Conservation (phyloP, 2,329 filamentous ascomycete genomes). For the Knufia fluminis region DNA sequence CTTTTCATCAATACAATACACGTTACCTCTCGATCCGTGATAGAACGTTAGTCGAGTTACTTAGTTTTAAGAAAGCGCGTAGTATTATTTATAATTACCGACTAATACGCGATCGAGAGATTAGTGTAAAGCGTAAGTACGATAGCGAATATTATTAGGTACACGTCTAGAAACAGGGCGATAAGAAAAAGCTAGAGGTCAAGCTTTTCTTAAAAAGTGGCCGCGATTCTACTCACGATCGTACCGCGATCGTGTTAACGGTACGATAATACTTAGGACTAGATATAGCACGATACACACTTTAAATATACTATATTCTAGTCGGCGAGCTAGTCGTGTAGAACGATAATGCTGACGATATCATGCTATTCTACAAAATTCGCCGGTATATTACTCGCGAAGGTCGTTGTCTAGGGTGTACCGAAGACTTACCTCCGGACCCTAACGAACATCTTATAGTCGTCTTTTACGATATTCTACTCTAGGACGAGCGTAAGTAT, state of each 20-base stretch:
- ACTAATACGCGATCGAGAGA: conserved; percentile 42
- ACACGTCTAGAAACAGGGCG: conserved; percentile 60
- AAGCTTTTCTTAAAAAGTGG: conserved; percentile 88
- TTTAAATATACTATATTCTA: conserved; percentile 61
- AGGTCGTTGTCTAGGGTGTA: conserved; percentile 57
- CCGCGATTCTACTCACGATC: conserved; percentile 64
- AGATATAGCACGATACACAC: conserved; percentile 45
- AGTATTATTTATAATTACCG: conserved; percentile 61
- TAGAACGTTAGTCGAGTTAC: conserved; percentile 52
- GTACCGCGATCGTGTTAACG: conserved; percentile 49
- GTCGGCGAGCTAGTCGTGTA: conserved; percentile 76
- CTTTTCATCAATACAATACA: too few species aligned
- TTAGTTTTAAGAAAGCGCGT: conserved; percentile 50
- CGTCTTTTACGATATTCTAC: conserved; percentile 50
- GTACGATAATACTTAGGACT: conserved; percentile 58
- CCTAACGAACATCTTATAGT: conserved; percentile 26
- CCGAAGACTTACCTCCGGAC: conserved; percentile 48
- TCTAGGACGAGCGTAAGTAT: conserved; percentile 46
- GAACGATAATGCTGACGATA: conserved; percentile 54
- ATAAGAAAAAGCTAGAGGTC: conserved; percentile 41
- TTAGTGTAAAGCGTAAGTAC: conserved; percentile 67
- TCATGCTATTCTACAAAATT: conserved; percentile 71
- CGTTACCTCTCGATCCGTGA: too few species aligned
- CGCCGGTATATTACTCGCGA: conserved; percentile 68
- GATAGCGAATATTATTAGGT: conserved; percentile 88